Conservation (phyloP, 116 monocot genomes). For the Cymodocea nodosa region DNA sequence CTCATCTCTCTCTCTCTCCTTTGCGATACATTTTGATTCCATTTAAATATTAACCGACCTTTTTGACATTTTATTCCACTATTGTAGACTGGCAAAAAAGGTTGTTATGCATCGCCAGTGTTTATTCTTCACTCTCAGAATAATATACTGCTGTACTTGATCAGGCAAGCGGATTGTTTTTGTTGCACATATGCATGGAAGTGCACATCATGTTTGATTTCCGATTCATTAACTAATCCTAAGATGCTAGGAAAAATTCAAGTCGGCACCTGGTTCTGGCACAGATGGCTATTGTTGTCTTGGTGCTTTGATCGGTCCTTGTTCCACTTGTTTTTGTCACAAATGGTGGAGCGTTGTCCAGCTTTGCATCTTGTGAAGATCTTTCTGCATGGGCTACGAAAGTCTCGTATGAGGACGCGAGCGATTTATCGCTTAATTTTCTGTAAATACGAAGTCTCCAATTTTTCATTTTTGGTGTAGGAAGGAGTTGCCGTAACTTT, state of each 20-base stretch:
- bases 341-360: no score
- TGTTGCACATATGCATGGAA: slow-evolving; percentile 4
- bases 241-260: neutral
- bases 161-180: neutral
- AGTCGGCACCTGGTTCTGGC: neutral
- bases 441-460: no score
- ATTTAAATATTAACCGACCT: neutral
- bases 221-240: neutral
- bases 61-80: neutral
- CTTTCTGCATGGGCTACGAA: no score
- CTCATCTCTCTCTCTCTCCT: neutral
- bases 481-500: no score
- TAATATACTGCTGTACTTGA: slow-evolving; percentile 5
- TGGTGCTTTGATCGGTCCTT: no score
- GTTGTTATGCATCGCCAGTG: neutral
- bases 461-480: no score
- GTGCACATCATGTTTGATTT: neutral
- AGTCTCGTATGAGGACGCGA: no score
- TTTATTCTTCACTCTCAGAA: slow-evolving; percentile 3
- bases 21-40: neutral
- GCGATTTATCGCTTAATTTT: no score
- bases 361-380: no score
- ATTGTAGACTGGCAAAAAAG: neutral
- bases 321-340: no score
- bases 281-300: no score